A percentile compares a stretch with the other conserved stretches of the same genome.
Evolutionary conservation across 805 yeast genomes (phyloP).

Genomic region (Saturnispora sekii): DNA sequence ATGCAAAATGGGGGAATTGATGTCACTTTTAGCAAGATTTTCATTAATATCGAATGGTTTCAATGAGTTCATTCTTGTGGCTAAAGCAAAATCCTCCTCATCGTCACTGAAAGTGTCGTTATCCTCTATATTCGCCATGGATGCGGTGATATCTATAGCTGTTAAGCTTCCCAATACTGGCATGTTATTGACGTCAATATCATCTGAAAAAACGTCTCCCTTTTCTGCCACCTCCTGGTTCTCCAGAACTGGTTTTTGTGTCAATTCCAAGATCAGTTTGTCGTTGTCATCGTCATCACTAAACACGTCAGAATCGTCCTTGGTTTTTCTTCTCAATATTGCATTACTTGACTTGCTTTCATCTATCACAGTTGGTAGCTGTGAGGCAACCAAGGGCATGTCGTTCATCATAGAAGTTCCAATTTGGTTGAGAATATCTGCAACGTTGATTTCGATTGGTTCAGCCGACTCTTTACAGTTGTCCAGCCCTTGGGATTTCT

Average conservation of each 20-base stretch:
- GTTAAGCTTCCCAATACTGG: no score
- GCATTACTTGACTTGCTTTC: not conserved
- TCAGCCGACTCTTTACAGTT: not conserved
- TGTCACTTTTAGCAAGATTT: slow-evolving; percentile 33
- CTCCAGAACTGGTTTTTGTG: slow-evolving; percentile 1
- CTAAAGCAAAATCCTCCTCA: slow-evolving; percentile 19
- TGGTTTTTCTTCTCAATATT: not conserved
- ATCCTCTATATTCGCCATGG: not conserved
- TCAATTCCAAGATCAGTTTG: not conserved
- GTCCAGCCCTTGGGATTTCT: not conserved
- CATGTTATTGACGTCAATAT: slow-evolving; percentile 22
- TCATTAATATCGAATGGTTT: slow-evolving; percentile 10
- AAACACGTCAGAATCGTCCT: slow-evolving; percentile 1
- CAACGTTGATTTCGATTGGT: not conserved
- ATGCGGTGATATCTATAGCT: not conserved
- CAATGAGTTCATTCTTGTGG: slow-evolving; percentile 1
- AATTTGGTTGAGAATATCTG: slow-evolving; percentile 5
- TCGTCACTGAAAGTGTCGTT: slow-evolving; percentile 21
- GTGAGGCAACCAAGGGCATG: not conserved
- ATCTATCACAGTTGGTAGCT: not conserved
- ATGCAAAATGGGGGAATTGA: slow-evolving; percentile 36
- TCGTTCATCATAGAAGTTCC: slow-evolving; percentile 1
- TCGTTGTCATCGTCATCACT: slow-evolving; percentile 7
- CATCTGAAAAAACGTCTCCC: slow-evolving; percentile 23
- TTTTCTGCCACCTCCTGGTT: not conserved